A percentile compares a stretch with the other conserved stretches of the same genome.
Evolutionary conservation across 441 rosid species (phyloP).

Genomic region (Kokia cookei): DNA sequence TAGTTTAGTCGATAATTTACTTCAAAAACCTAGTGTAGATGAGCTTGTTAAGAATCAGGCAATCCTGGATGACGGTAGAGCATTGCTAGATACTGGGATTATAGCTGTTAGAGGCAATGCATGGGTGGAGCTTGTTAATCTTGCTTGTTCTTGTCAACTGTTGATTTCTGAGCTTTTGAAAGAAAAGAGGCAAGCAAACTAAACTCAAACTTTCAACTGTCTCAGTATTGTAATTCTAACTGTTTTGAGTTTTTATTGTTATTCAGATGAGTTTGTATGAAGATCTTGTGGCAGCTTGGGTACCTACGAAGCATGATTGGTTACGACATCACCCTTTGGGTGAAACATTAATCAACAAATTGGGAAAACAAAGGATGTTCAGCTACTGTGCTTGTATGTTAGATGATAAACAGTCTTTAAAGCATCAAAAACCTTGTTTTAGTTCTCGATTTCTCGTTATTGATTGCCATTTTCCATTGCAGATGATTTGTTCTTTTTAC

Average conservation of each 20-base stretch:
- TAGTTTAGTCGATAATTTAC: constrained; percentile 69
- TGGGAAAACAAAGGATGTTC: constrained; percentile 72
- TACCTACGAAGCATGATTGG: constrained; percentile 91
- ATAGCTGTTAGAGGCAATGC: constrained; percentile 91
- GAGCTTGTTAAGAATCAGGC: constrained; percentile 72
- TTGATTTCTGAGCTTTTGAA: constrained; percentile 64
- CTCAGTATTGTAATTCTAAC: too few relatives aligned
- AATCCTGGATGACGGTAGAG: constrained; percentile 77
- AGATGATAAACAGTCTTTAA: constrained; percentile 10
- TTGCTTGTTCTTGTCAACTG: constrained; percentile 71
- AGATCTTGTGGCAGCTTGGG: constrained; percentile 98
- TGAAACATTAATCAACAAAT: constrained; percentile 51
- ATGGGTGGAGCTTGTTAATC: constrained; percentile 71
- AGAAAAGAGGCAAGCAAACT: constrained; percentile 54
- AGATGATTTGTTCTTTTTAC: constrained; percentile 81
- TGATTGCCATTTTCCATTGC: constrained; percentile 23
- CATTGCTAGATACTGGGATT: constrained; percentile 89
- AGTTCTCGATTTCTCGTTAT: not conserved
- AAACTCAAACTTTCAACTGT: not conserved
- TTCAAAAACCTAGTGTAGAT: constrained; percentile 76
- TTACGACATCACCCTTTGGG: constrained; percentile 63
- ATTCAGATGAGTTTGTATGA: constrained; percentile 94
- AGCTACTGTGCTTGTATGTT: constrained; percentile 84
- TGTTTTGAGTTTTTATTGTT: not conserved
- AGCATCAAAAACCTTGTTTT: not conserved